Percentiles rank a stretch among this genome's conserved stretches.
Evolutionary conservation across 768 basidiomycete genomes (phyloP).

Genomic region (Mycena amicta): DNA sequence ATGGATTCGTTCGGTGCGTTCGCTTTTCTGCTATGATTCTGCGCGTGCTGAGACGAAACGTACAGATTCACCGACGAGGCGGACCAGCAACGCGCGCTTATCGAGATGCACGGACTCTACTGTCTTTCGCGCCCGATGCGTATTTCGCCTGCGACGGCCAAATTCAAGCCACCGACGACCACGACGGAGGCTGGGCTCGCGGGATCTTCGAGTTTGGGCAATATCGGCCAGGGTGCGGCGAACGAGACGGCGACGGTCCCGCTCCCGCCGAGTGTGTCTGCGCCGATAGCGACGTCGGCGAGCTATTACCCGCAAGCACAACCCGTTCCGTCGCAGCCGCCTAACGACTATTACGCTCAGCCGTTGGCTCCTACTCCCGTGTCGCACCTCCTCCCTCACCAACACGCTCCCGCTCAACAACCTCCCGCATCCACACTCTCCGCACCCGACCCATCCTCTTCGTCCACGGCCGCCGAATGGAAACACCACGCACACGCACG

Average conservation of each 20-base stretch:
- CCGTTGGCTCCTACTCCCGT: slow-evolving; percentile 18
- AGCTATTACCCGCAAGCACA: slow-evolving; percentile 40
- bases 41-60: slow-evolving; percentile 19
- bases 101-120: slow-evolving; percentile 90
- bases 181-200: slow-evolving; percentile 6
- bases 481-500: slow-evolving; percentile 84
- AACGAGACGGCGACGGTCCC: background rate
- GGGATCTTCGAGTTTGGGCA: background rate
- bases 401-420: background rate
- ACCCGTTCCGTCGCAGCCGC: slow-evolving; percentile 39
- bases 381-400: too few species aligned
- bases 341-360: slow-evolving; percentile 84
- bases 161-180: slow-evolving; percentile 72
- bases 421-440: background rate
- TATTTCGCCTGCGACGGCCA: slow-evolving; percentile 87
- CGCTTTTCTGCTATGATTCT: slow-evolving; percentile 6
- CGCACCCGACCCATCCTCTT: slow-evolving; percentile 31
- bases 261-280: slow-evolving; percentile 55
- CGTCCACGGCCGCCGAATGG: slow-evolving; percentile 70
- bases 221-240: background rate
- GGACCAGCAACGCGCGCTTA: slow-evolving; percentile 87
- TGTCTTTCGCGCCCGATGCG: slow-evolving; percentile 91
- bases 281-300: slow-evolving; percentile 63
- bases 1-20: slow-evolving; percentile 86
- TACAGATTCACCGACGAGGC: slow-evolving; percentile 84